Evolutionary conservation across 108 stramenopile species (phyloP).

Genomic region (Schizochytrium sp.): DNA sequence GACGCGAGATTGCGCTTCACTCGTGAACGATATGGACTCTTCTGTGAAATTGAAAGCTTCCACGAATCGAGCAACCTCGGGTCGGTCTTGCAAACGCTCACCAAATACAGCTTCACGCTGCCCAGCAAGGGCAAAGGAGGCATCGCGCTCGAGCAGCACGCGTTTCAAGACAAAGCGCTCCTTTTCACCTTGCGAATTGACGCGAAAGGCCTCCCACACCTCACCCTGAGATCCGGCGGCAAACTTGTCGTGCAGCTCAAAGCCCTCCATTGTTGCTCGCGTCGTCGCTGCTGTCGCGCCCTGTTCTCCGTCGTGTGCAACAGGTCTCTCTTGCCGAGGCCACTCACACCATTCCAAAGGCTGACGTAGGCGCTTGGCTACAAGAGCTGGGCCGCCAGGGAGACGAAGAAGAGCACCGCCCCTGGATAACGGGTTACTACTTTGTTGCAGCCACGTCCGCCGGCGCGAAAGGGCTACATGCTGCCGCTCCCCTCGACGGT

Average conservation of each 20-base stretch:
- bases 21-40: background rate
- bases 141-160: background rate
- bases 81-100: background rate
- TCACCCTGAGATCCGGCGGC: background rate
- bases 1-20: too few relatives aligned
- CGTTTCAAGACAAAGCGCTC: background rate
- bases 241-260: background rate
- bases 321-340: too few relatives aligned
- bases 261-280: background rate
- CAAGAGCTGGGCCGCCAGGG: too few relatives aligned
- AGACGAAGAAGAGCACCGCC: too few relatives aligned
- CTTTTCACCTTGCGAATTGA: background rate
- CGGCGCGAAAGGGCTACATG: too few relatives aligned
- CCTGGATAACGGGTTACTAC: too few relatives aligned
- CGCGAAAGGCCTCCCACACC: constrained; percentile 3
- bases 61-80: background rate
- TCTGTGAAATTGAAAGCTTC: background rate
- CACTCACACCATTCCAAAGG: background rate
- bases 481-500: too few relatives aligned
- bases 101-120: background rate
- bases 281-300: too few relatives aligned
- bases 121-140: background rate
- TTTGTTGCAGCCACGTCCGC: too few relatives aligned
- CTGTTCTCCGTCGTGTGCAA: too few relatives aligned
- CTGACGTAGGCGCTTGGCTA: too few relatives aligned